Conservation (phyloP, 306 rosid genomes). For the Oxytropis ochrocephala region DNA sequence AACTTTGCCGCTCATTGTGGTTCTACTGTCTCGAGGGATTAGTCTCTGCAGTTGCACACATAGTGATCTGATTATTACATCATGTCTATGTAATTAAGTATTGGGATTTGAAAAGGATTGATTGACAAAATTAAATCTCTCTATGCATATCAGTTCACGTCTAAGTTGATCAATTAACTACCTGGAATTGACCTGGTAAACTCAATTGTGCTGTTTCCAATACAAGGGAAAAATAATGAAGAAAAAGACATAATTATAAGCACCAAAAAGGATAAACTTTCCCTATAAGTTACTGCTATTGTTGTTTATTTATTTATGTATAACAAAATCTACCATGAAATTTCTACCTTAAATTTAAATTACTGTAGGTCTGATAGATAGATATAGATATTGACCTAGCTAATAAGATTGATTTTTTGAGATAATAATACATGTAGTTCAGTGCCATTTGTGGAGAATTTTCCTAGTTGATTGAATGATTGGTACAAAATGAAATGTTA, state of each 20-base stretch:
- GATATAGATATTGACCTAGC: conserved; percentile 19
- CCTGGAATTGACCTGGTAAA: conserved; percentile 41
- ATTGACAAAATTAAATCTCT: conserved; percentile 29
- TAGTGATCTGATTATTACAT: conserved; percentile 54
- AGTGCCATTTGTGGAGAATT: conserved; percentile 8
- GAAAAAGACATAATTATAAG: not conserved
- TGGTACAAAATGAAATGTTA: conserved; percentile 31
- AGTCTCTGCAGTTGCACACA: too few species aligned
- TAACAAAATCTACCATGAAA: not conserved
- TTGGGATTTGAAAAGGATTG: conserved; percentile 43
- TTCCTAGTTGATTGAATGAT: conserved; percentile 27
- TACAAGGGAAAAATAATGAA: not conserved
- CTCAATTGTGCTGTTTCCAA: conserved; percentile 19
- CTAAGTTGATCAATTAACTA: conserved; percentile 33
- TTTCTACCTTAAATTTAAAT: not conserved
- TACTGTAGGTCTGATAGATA: conserved; percentile 15
- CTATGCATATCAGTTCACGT: conserved; percentile 39
- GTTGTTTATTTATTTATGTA: not conserved
- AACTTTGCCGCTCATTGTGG: too few species aligned
- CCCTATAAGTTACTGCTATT: not conserved
- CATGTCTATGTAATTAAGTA: conserved; percentile 37
- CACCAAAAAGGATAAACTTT: not conserved
- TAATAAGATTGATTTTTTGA: conserved; percentile 16
- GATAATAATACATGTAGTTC: not conserved
- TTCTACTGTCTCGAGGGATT: too few species aligned